These are phyloP conservation scores for Panicum hallii DNA, from an alignment of 202 grass and related monocot genomes.

Conservation along the genomic window DNA sequence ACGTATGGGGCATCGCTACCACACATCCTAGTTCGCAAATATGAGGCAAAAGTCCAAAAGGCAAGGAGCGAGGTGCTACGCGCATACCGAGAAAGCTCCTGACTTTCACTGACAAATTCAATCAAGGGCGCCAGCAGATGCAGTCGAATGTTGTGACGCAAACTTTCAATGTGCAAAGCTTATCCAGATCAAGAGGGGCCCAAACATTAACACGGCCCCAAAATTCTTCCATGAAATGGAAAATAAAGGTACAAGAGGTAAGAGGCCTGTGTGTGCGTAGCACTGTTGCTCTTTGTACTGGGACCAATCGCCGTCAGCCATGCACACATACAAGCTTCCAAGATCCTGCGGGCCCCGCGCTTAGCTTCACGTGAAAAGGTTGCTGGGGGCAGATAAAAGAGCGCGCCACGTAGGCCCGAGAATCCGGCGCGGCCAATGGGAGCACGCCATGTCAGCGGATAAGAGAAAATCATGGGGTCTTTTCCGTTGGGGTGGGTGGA, in stretches of 20 bases:
- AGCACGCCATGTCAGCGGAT: constrained; percentile 53
- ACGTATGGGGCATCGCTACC: constrained; percentile 50
- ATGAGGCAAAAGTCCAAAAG: neutral
- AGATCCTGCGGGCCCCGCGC: constrained; percentile 51
- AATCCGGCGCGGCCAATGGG: constrained; percentile 52
- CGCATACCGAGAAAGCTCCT: neutral
- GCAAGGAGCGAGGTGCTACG: neutral
- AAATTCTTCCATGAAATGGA: neutral
- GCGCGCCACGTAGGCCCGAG: constrained; percentile 41
- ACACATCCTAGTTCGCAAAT: constrained; percentile 41
- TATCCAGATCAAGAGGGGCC: neutral
- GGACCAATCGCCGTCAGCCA: constrained; percentile 43
- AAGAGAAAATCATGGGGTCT: constrained; percentile 43
- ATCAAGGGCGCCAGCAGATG: neutral
- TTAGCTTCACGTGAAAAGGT: constrained; percentile 55
- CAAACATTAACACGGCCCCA: neutral
- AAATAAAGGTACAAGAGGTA: neutral
- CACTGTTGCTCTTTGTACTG: neutral
- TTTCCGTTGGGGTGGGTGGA: constrained; percentile 48
- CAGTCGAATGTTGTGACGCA: neutral
- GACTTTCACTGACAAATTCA: neutral
- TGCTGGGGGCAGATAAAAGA: constrained; percentile 34
- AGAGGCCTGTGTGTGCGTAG: constrained; percentile 28
- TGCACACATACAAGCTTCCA: constrained; percentile 53
- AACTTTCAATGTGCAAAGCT: neutral